These are phyloP conservation scores for Chondrostereum purpureum DNA, from an alignment of 1,284 basidiomycete genomes.

Conservation along the genomic window DNA sequence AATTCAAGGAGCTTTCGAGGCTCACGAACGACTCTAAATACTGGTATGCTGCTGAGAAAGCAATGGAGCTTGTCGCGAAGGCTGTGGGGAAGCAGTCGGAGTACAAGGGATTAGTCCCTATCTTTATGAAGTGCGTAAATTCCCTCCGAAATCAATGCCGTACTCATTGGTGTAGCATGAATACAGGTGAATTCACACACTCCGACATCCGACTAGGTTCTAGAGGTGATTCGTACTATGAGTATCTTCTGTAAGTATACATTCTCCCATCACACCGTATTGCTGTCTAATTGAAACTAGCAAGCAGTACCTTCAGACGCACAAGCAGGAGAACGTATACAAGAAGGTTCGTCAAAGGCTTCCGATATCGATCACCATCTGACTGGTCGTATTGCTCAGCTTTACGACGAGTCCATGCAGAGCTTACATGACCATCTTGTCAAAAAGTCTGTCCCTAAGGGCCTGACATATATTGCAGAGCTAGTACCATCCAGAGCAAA, in stretches of 20 bases:
- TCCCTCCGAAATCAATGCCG: no score
- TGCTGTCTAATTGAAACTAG: constrained; percentile 24
- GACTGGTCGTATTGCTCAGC: constrained; percentile 33
- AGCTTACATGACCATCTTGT: constrained; percentile 74
- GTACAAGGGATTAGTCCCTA: constrained; percentile 58
- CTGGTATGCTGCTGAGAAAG: constrained; percentile 62
- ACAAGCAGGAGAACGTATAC: constrained; percentile 63
- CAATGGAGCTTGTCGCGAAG: constrained; percentile 53
- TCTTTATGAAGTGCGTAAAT: constrained; percentile 61
- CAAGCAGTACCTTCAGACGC: constrained; percentile 71
- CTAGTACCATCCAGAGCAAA: constrained; percentile 40
- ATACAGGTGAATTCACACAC: constrained; percentile 62
- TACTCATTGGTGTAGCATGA: no score
- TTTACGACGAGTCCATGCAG: constrained; percentile 76
- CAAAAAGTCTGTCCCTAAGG: constrained; percentile 41
- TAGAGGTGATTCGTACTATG: constrained; percentile 86
- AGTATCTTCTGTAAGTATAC: constrained; percentile 67
- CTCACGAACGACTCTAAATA: constrained; percentile 56
- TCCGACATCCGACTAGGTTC: constrained; percentile 83
- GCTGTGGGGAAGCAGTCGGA: constrained; percentile 42
- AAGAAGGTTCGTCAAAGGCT: constrained; percentile 37
- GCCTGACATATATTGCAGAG: constrained; percentile 70
- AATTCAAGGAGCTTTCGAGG: constrained; percentile 65
- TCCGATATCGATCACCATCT: constrained; percentile 2
- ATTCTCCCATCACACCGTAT: constrained; percentile 1